Base-by-base conservation (phyloP, 1,284 basidiomycete species). In the Sporisorium exsertum region DNA sequence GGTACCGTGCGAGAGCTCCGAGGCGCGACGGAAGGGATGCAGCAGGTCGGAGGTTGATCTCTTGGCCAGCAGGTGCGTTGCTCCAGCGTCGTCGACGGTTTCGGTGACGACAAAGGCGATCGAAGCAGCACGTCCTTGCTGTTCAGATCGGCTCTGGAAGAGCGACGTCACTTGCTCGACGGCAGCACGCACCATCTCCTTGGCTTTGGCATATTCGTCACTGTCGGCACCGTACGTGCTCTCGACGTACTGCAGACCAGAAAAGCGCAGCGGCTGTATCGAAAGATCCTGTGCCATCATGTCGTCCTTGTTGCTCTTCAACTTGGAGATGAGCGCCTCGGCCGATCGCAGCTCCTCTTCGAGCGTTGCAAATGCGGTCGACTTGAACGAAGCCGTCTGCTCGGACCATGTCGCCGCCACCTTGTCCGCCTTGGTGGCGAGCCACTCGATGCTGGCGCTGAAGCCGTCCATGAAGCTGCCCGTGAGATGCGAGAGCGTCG, bases 221-320 rank as follows among this genome's bases (percentile, higher is more conserved):
- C 72, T 72, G 13, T 70, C 47, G 5, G 37, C 43, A 12, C 78
- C 75, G 52, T 80, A 75, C 32, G 68, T 56, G 24, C 40, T 54
- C 47, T 75, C 62, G 32, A 78, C 65, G 5, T 75, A 55, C n/a
- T 64, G 56, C 29, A 79, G 55, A 18, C 71, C 75, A 20, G 72
- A 58, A 40, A 79, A 77, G 24, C 77, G 77, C 29, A 79, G 42
- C 9, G 74, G 69, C 52, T 77, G 77, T 52, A 74, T 45, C 15
- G 74, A 51, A 10, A 73, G 70, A 26, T 72, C 64, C 8, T 50
- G 20, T 27, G 54, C 18, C 32, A 49, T 42, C 15, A 18, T 20
- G 10, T 42, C 51, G n/a, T 47, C 46, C 35, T 56, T 18, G 47
- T 10, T 32, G 9, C 29, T 27, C 12, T 69, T 40, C 40, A 77